Evolutionary conservation across 2,329 filamentous ascomycete species (phyloP), one percentile per base, ranked within the genome.

Genomic region (Phyllosticta capitalensis): DNA sequence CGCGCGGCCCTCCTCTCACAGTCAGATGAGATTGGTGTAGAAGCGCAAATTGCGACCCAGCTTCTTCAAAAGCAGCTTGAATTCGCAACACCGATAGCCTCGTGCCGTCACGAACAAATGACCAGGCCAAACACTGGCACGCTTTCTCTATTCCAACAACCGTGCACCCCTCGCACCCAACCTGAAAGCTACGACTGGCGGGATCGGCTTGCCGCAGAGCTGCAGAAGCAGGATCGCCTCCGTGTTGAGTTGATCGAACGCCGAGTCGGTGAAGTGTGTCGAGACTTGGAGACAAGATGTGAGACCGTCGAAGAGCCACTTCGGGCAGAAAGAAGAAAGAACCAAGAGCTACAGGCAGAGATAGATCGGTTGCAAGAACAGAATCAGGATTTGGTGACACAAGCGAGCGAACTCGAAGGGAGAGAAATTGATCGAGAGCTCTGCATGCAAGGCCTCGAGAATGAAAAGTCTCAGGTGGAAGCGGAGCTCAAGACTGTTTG

Each of bases 251-350:
- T 68, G 1, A 69, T 84, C 9, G 67, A 81, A 26, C 71, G 74
- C 9, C 74, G 78, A 20, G 76, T 85, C 17, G 74, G 77, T 17
- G 75, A 79, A 33, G 77, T 81, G 12, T 84, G 82, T 64, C 74
- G 76, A 22, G 81, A 83, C 59, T 71, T 85, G 1, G 83, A 85
- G 64, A 70, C 69, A 9, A 77, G 83, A 7, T 85, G 83, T 65
- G 74, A 79, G 33, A 76, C 75, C 30, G 74, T 80, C 1, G 83
- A 85, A 68, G 74, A 74, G 54, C 83, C 83, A 5, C 70, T 85
- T 12, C 74, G 75, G 4, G 69, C 71, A 17, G 79, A 80, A 63
- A 69, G 72, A 58, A 66, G 69, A 17, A 74, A 67, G 55, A 69
- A 67, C n/a, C 58, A 64, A 50, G 64, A 67, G 21, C 65, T 76